phyloP scores from a whole-genome alignment of 306 rosid genomes.

The Trifolium repens region DNA sequence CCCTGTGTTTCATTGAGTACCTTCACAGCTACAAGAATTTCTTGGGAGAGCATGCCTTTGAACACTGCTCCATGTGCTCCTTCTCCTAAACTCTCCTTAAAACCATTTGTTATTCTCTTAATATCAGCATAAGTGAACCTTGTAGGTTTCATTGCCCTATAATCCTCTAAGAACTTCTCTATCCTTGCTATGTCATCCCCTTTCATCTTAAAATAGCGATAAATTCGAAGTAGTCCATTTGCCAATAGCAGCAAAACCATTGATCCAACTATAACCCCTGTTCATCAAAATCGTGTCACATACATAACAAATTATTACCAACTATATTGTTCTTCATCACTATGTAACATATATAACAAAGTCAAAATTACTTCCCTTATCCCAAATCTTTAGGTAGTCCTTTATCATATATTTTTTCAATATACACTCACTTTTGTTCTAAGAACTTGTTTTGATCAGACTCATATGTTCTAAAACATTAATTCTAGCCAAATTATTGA shows the following conservation, averaged over 20 bases:
- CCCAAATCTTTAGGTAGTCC: neutral
- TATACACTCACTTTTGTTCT: no score
- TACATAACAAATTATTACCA: neutral
- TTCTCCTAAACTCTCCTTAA: conserved; percentile 42
- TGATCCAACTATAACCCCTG: conserved; percentile 13
- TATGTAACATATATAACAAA: neutral
- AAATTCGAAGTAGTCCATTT: neutral
- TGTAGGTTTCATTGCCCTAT: conserved; percentile 42
- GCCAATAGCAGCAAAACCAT: neutral
- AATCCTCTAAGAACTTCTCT: conserved; percentile 47
- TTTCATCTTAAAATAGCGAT: neutral
- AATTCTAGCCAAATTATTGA: no score
- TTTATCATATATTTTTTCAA: no score
- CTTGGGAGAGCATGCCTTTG: conserved; percentile 39
- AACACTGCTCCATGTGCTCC: conserved; percentile 45
- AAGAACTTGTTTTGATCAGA: no score
- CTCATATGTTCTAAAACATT: no score
- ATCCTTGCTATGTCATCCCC: conserved; percentile 43
- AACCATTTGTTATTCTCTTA: conserved; percentile 46
- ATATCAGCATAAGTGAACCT: conserved; percentile 50
- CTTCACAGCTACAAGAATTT: conserved; percentile 42
- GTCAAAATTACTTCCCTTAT: neutral
- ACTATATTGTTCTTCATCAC: neutral
- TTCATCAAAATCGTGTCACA: neutral
- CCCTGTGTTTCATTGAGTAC: conserved; percentile 28